Percentiles rank a stretch among this genome's conserved stretches.
phyloP scores from a whole-genome alignment of 2,329 filamentous ascomycete genomes.

The Colletotrichum sp. region DNA sequence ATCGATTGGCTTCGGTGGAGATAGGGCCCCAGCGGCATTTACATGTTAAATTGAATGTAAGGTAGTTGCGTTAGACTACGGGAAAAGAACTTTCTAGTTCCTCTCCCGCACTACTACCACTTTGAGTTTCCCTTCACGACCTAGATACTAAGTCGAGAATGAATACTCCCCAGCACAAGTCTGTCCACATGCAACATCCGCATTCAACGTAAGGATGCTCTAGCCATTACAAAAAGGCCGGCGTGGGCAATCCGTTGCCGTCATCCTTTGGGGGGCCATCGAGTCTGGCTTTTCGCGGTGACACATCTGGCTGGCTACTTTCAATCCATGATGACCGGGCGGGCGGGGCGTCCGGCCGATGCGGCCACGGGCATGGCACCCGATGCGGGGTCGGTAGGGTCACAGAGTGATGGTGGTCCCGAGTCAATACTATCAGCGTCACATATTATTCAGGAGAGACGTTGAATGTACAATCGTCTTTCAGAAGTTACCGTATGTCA shows the following conservation, averaged over 20 bases:
- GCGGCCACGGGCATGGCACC: not conserved
- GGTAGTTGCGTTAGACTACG: not conserved
- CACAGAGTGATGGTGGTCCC: not conserved
- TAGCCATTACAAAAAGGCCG: not conserved
- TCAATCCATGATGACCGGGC: not conserved
- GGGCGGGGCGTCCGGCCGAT: not conserved
- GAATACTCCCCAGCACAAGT: not conserved
- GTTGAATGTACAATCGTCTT: not conserved
- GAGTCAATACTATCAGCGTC: rapidly evolving
- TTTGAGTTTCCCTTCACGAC: no score
- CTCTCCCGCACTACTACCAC: not conserved
- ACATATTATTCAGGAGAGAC: not conserved
- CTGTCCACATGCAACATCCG: not conserved
- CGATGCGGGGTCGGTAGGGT: not conserved
- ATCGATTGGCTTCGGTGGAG: rapidly evolving
- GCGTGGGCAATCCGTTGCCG: not conserved
- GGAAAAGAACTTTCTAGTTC: no score
- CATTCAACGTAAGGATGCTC: not conserved
- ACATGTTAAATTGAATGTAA: not conserved
- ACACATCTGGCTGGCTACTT: not conserved
- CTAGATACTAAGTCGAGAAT: rapidly evolving
- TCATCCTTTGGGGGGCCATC: no score
- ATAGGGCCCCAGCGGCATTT: not conserved
- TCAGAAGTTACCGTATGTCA: not conserved
- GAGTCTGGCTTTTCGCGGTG: not conserved